A percentile compares a stretch with the other conserved stretches of the same genome.
Evolutionary conservation across 305 asterid species (phyloP).

Genomic region (Coffea humblotiana): DNA sequence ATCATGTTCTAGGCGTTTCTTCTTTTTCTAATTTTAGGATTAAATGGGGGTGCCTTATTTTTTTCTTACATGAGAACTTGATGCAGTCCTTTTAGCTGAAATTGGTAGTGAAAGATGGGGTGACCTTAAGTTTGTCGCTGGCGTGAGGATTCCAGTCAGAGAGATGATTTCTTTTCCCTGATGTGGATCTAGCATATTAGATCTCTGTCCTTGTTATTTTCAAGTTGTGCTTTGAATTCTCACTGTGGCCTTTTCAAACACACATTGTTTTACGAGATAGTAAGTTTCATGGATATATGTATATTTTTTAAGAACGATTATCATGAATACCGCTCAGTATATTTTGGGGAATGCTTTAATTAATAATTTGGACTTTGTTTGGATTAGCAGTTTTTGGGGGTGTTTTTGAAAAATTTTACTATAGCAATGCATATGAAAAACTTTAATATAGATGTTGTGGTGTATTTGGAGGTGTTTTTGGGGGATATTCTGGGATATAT

Average conservation of each 20-base stretch:
- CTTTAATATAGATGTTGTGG: too few species aligned
- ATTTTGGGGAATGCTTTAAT: background rate
- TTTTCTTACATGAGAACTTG: background rate
- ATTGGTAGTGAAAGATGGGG: background rate
- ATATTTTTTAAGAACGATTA: background rate
- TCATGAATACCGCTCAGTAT: background rate
- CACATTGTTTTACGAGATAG: background rate
- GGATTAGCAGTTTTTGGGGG: too few species aligned
- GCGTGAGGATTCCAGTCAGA: background rate
- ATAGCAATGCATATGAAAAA: too few species aligned
- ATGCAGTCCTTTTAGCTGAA: constrained; percentile 1
- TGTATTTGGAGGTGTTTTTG: too few species aligned
- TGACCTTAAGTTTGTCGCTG: background rate
- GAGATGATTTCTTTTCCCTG: background rate
- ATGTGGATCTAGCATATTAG: background rate
- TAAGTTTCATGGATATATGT: background rate
- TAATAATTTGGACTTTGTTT: background rate
- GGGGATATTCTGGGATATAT: too few species aligned
- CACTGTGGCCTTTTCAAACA: background rate
- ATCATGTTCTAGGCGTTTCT: background rate
- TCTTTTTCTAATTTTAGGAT: background rate
- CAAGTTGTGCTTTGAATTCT: background rate
- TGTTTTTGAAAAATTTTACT: too few species aligned
- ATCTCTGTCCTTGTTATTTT: background rate
- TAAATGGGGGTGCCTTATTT: background rate